Conservation (phyloP, 2,329 filamentous ascomycete species). For the Xylogone sp. region DNA sequence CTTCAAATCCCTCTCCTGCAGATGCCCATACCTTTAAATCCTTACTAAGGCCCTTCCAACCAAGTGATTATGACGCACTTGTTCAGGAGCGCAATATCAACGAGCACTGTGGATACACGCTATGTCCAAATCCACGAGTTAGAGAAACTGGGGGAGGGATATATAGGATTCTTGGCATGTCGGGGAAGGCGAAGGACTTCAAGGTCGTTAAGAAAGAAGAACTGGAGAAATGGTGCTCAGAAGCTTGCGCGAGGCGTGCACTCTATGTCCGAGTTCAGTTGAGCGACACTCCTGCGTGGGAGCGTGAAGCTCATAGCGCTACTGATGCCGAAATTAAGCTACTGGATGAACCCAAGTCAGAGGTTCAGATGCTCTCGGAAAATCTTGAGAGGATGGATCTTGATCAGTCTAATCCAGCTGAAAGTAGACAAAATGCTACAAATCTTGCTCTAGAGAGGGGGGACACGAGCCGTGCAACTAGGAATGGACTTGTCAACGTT, state of each 20-base stretch:
- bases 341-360: slow-evolving; percentile 60
- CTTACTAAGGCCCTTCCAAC: slow-evolving; percentile 71
- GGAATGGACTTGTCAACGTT: slow-evolving; percentile 37
- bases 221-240: slow-evolving; percentile 83
- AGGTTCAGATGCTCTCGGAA: slow-evolving; percentile 23
- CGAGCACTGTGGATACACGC: slow-evolving; percentile 74
- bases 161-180: slow-evolving; percentile 60
- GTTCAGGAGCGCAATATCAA: slow-evolving; percentile 86
- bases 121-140: slow-evolving; percentile 67
- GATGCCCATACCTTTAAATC: slow-evolving; percentile 65
- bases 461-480: slow-evolving; percentile 21
- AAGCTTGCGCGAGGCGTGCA: slow-evolving; percentile 72
- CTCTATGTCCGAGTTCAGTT: slow-evolving; percentile 88
- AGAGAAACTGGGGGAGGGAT: slow-evolving; percentile 53
- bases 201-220: slow-evolving; percentile 68
- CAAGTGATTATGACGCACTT: slow-evolving; percentile 83
- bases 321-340: slow-evolving; percentile 48
- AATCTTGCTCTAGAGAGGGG: slow-evolving; percentile 50
- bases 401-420: slow-evolving; percentile 37
- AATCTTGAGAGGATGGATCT: slow-evolving; percentile 37
- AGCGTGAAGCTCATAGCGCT: slow-evolving; percentile 46
- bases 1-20: slow-evolving; percentile 47
- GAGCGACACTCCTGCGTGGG: slow-evolving; percentile 80
- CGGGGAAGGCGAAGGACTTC: slow-evolving; percentile 49
- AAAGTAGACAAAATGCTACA: slow-evolving; percentile 32